Evolutionary conservation across 225 moss, liverwort and hornwort species (phyloP).

Genomic region (Climacium dendroides): DNA sequence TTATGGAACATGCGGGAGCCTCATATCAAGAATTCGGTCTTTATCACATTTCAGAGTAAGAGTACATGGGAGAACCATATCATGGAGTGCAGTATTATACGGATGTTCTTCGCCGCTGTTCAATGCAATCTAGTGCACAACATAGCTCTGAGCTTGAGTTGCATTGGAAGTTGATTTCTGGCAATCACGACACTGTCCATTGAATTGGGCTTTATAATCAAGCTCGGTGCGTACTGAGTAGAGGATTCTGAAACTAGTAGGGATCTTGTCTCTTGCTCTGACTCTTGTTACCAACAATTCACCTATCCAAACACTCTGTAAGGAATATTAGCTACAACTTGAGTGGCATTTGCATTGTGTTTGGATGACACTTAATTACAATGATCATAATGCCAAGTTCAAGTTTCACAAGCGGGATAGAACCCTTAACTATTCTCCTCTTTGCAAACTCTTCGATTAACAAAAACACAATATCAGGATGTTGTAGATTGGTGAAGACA

Average conservation of each 20-base stretch:
- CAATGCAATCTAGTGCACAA: not conserved
- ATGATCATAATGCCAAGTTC: not conserved
- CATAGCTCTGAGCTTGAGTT: not conserved
- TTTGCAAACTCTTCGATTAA: not conserved
- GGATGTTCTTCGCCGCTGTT: not conserved
- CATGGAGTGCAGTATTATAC: not conserved
- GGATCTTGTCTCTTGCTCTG: not conserved
- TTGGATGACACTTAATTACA: not conserved
- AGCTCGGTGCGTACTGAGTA: not conserved
- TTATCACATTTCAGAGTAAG: not conserved
- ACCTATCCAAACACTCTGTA: not conserved
- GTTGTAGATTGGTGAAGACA: not conserved
- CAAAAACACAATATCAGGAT: not conserved
- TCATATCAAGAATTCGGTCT: not conserved
- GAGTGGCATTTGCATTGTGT: not conserved
- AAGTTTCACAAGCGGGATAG: not conserved
- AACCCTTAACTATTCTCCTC: not conserved
- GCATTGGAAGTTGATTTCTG: no score
- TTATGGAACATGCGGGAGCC: not conserved
- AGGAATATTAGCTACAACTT: not conserved
- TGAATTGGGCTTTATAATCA: not conserved
- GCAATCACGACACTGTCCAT: not conserved
- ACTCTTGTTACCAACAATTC: not conserved
- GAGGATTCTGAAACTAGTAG: not conserved
- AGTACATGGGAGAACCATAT: not conserved